Evolutionary conservation across 1,284 basidiomycete species (phyloP), one percentile per base, ranked within the genome.

Genomic region (Irpex sp.): DNA sequence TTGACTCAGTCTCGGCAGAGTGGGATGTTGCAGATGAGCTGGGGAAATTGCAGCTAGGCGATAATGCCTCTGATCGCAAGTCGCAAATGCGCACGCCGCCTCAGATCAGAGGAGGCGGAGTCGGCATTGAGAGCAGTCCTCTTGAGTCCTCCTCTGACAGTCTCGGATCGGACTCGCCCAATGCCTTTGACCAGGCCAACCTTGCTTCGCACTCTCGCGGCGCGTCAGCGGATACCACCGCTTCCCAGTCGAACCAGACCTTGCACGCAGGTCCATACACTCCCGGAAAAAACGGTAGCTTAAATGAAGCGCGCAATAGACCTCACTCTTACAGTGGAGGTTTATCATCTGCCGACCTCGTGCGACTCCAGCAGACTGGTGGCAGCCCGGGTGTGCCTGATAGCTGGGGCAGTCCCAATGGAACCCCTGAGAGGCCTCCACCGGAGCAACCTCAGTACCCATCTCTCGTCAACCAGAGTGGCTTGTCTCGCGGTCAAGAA

Each of bases 291-390:
- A 75, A 80, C 58, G 78, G 77, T 57, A 74, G 77, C 57, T 69
- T 79, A 59, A 75, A 76, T 62, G 88, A 90, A 70, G 76, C 82
- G 58, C 88, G 89, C 71, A 90, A 90, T 71, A 83, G 90, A 60
- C 90, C 89, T 15, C 89, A 89, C 71, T 91, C 90, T 0, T 92
- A 90, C 72, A 91, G 87, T 65, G 90, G 90, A 39, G 88, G 88
- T 26, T 76, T 92, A 51, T 89, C 89, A 13, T 81, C 78, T 60
- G 85, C 86, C 57, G 89, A 92, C 65, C 79, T 92, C 63, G 85
- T 86, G 65, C 88, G 89, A 67, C 77, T 92, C 62, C 88, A 89
- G 71, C 86, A 89, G 69, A 84, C 81, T 33, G 87, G 83, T 53
- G 85, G 85, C 63, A 77, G 77, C 64, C 73, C 74, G 43, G 74